Evolutionary conservation across 2,329 filamentous ascomycete species (phyloP), one percentile per base, ranked within the genome.

Genomic region (Trichoderma breve): DNA sequence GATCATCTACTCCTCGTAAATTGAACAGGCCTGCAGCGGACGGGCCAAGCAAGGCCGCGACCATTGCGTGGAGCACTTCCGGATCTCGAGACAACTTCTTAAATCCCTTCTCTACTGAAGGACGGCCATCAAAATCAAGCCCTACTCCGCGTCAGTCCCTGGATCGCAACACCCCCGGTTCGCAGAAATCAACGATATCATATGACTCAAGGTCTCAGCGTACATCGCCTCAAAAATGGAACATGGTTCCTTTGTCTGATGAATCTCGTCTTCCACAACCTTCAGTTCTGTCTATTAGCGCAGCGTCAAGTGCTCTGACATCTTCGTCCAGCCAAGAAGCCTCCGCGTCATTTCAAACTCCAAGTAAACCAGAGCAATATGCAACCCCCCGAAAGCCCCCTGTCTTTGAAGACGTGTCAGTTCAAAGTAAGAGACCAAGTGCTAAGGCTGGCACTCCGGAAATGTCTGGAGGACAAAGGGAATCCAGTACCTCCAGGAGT

Each of bases 1-100:
- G 83, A 75, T 72, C 80, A 6, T 86, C 82, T 72, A 71, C 80
- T 14, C 76, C 78, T 9, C 83, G 84, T 28, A 83, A 83, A 64
- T 78, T 83, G 36, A 78, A 83, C 11, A 86, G 81, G 72, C 77
- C 81, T 70, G 80, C 80, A 21, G 80, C 81, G 43, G 88, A 89
- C 70, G 86, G 89, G 1, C 86, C 89, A 14, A 91, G 86, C 79
- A 90, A 89, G 77, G 90, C 90, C 53, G 90, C 90, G 30, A 88
- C 87, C 3, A 77, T 91, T 67, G 90, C 90, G 36, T 92, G 90
- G 89, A 84, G 79, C 68, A 82, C 83, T 21, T 78, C 87, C 15
- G 81, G 82, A 14, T 80, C 83, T 5, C 81, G 79, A 73, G 83
- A 86, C 32, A 80, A 79, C 58, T 24, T 72, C n/a, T 11, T 61